Evolutionary conservation across 108 stramenopile species (phyloP), one percentile per base, ranked within the genome.

Genomic region (Pseudonitzschia multiseries): DNA sequence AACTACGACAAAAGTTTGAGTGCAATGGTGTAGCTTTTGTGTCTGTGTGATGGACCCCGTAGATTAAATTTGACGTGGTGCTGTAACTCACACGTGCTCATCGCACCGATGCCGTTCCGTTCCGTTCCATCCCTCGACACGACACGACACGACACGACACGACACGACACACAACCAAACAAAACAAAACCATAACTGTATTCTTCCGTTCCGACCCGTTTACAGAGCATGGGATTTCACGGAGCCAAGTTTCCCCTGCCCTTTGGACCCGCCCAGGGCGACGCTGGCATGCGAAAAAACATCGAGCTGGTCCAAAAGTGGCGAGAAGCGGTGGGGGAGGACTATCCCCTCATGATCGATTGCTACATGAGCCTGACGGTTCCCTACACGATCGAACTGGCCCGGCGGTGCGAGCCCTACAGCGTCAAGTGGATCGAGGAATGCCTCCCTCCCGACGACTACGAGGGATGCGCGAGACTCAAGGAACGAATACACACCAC

Each of bases 391-490:
- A 83, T 89, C 36, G 85, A 86, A 64, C 73, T 89, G 31, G 88
- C 83, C 4, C 48, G 81, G 10, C 75, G 71, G n/a, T 79, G 84
- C 56, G 79, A 86, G 42, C 79, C 81, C 17, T 81, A 83, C 70
- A 76, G 83, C 48, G 77, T 89, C 2, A 89, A 89, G 61, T 89
- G 88, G 88, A 83, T 89, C 15, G 88, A 89, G 70, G 88, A 89
- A 69, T 73, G 77, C 1, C 76, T 89, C 14, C 76, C 80, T 27
- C 88, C 88, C 8, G 86, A 89, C 65, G 78, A 89, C 50, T 89
- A 86, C 60, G 84, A 84, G 15, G 84, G 84, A 17, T 86, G 86
- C 60, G 69, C 84, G 32, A 75, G 80, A 56, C 44, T 88, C 44
- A 84, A 84, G 65, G 64, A 77, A 41, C 69, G 71, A n/a, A 81